Evolutionary conservation across 1,284 basidiomycete species (phyloP).

Genomic region (Termitomyces sp.): DNA sequence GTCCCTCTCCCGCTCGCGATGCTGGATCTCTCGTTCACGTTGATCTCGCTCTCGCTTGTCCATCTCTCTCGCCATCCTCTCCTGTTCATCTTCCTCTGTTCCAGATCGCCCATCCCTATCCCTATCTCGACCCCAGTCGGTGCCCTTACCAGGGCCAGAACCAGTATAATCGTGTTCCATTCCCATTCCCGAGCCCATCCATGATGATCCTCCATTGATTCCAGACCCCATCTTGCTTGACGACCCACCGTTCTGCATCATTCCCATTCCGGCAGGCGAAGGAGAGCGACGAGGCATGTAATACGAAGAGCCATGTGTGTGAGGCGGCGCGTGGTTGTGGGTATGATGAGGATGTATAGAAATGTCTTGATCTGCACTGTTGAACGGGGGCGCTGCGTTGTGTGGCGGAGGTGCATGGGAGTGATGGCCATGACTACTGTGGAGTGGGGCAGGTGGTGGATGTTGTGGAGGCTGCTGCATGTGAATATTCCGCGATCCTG

Average conservation of each 20-base stretch:
- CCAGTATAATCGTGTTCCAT: slow-evolving; percentile 20
- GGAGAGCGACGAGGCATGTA: slow-evolving; percentile 15
- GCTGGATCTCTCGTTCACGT: slow-evolving; percentile 15
- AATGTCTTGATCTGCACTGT: slow-evolving; percentile 8
- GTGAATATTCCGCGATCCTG: slow-evolving; percentile 16
- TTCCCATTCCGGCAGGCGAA: slow-evolving; percentile 11
- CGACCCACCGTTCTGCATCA: slow-evolving; percentile 13
- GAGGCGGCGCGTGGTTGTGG: slow-evolving; percentile 2
- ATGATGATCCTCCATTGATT: slow-evolving; percentile 17
- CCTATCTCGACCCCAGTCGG: slow-evolving; percentile 19
- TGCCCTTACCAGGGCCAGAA: slow-evolving; percentile 10
- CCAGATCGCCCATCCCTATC: slow-evolving; percentile 14
- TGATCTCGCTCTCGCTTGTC: slow-evolving; percentile 23
- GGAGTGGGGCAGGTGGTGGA: slow-evolving; percentile 9
- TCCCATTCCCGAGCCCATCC: slow-evolving; percentile 24
- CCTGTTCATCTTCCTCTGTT: slow-evolving; percentile 21
- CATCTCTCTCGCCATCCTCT: slow-evolving; percentile 19
- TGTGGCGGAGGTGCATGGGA: slow-evolving; percentile 8
- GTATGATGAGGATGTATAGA: slow-evolving; percentile 11
- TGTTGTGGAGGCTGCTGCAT: slow-evolving; percentile 11
- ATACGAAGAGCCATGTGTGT: slow-evolving; percentile 1
- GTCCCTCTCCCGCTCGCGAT: slow-evolving; percentile 19
- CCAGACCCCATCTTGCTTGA: slow-evolving; percentile 11
- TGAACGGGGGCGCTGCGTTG: slow-evolving; percentile 2
- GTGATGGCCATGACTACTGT: slow-evolving; percentile 15